Evolutionary conservation across 1,284 basidiomycete species (phyloP).

Genomic region (Irpex sp.): DNA sequence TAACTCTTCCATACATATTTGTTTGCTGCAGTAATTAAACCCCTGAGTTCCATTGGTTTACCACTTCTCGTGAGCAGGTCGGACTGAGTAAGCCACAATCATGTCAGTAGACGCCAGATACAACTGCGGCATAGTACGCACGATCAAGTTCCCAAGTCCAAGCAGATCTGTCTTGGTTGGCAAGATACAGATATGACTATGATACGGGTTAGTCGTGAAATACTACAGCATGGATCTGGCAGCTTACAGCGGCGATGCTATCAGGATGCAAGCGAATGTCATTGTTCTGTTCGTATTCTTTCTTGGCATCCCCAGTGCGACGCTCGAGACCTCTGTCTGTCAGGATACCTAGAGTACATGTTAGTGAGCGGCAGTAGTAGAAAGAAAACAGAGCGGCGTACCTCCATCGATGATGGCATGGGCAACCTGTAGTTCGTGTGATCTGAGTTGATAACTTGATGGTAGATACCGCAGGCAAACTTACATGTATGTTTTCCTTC

Average conservation of each 20-base stretch:
- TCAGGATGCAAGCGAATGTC: constrained; percentile 53
- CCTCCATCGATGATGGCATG: constrained; percentile 50
- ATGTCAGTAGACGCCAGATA: not conserved
- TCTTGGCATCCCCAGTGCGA: constrained; percentile 2
- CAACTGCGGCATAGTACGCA: constrained; percentile 16
- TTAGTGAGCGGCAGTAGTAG: too few relatives aligned
- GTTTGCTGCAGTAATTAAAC: too few relatives aligned
- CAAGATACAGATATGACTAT: constrained; percentile 40
- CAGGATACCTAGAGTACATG: not conserved
- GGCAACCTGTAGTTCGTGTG: constrained; percentile 38
- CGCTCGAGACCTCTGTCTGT: not conserved
- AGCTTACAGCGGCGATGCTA: constrained; percentile 58
- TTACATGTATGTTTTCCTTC: constrained; percentile 77
- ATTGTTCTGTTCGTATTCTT: constrained; percentile 44
- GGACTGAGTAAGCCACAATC: constrained; percentile 26
- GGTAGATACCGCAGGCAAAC: constrained; percentile 1
- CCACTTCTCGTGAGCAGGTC: constrained; percentile 46
- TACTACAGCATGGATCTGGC: not conserved
- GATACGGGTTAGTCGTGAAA: too few relatives aligned
- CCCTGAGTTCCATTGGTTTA: constrained; percentile 16
- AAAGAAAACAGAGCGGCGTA: not conserved
- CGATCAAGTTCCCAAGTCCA: constrained; percentile 52
- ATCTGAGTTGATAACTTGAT: not conserved
- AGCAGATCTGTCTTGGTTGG: constrained; percentile 40
- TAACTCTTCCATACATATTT: too few relatives aligned